These are phyloP conservation scores for Sporormia fimetaria DNA, from an alignment of 495 filamentous ascomycete genomes.

Conservation along the genomic window DNA sequence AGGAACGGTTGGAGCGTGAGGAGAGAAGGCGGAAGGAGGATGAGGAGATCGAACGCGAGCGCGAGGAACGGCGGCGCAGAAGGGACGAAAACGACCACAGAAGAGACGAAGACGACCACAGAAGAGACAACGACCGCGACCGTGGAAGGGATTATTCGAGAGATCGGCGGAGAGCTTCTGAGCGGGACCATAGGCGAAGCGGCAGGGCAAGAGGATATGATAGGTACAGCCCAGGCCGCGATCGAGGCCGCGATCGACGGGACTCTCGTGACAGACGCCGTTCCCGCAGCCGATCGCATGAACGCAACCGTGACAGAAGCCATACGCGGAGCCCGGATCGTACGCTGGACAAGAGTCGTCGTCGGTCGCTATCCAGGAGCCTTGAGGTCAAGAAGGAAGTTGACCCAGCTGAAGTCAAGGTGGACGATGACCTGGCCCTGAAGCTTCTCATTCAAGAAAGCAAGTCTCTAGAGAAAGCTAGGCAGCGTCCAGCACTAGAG, in stretches of 20 bases:
- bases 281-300: conserved; percentile 24
- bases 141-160: conserved; percentile 25
- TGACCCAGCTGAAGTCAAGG: conserved; percentile 43
- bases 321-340: no score
- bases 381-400: conserved; percentile 25
- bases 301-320: conserved; percentile 26
- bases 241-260: conserved; percentile 33
- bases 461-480: conserved; percentile 48
- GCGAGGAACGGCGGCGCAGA: conserved; percentile 4
- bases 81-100: no score
- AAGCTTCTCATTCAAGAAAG: conserved; percentile 48
- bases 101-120: conserved; percentile 23
- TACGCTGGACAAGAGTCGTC: not conserved
- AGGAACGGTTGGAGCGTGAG: conserved; percentile 42
- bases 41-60: conserved; percentile 8
- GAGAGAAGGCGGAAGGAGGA: conserved; percentile 25
- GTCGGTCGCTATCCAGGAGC: conserved; percentile 33
- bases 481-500: conserved; percentile 48
- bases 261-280: conserved; percentile 30
- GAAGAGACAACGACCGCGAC: conserved; percentile 26
- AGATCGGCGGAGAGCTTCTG: conserved; percentile 29
- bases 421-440: conserved; percentile 46
- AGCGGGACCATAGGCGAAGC: no score
- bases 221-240: no score
- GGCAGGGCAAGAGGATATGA: no score